A percentile compares a stretch with the other conserved stretches of the same genome.
phyloP scores from a whole-genome alignment of 805 yeast genomes.

The Teunomyces aglyptinius region DNA sequence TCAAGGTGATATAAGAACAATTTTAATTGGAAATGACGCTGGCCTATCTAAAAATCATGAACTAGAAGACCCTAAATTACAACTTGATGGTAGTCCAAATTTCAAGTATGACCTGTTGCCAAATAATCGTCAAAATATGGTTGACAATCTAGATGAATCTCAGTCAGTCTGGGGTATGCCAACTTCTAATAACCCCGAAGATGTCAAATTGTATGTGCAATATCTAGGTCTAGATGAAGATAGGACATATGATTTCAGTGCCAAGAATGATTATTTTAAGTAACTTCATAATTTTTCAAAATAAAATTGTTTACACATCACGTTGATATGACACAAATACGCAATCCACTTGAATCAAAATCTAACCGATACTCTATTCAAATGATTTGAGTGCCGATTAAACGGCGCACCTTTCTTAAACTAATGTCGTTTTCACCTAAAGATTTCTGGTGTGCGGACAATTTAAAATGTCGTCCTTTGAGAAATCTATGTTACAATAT shows the following conservation, averaged over 20 bases:
- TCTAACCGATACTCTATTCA: too few relatives aligned
- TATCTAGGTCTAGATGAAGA: constrained; percentile 26
- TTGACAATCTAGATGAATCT: constrained; percentile 15
- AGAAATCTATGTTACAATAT: too few relatives aligned
- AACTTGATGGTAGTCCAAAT: not conserved
- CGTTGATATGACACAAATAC: too few relatives aligned
- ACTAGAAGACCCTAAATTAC: not conserved
- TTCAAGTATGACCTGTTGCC: not conserved
- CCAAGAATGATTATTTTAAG: constrained; percentile 30
- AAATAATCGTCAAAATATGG: constrained; percentile 9
- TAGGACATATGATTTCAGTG: constrained; percentile 16
- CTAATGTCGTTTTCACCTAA: too few relatives aligned
- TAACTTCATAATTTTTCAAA: not conserved
- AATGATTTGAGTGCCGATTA: too few relatives aligned
- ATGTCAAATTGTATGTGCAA: constrained; percentile 20
- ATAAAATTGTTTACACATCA: too few relatives aligned
- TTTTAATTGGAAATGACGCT: not conserved
- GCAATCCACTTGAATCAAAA: too few relatives aligned
- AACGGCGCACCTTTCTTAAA: too few relatives aligned
- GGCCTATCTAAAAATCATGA: not conserved
- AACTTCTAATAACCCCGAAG: constrained; percentile 12
- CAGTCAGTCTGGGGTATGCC: constrained; percentile 7
- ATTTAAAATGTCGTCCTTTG: too few relatives aligned
- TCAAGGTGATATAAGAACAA: not conserved
- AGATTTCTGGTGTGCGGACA: too few relatives aligned